Percentiles rank a stretch among this genome's conserved stretches.
These are phyloP conservation scores for Ophiostoma perfectum DNA, from an alignment of 2,329 filamentous ascomycete genomes.

Conservation along the genomic window DNA sequence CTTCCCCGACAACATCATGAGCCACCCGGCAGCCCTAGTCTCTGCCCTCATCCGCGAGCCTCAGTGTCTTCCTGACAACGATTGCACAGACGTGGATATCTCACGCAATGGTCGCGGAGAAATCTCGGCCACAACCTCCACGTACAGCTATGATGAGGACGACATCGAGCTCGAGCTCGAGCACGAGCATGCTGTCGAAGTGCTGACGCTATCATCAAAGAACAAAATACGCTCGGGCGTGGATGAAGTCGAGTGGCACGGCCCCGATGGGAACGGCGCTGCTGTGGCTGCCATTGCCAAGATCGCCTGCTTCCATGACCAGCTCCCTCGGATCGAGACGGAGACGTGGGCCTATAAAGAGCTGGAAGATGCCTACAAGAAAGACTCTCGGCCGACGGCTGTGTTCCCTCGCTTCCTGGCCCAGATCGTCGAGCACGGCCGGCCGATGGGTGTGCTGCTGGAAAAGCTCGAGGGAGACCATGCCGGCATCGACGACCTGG, in stretches of 20 bases:
- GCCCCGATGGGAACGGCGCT: neutral
- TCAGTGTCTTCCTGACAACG: neutral
- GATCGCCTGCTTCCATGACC: constrained; percentile 5
- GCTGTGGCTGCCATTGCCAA: neutral
- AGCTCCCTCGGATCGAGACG: neutral
- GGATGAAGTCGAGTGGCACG: neutral
- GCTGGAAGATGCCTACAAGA: neutral
- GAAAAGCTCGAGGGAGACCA: neutral
- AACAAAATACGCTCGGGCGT: neutral
- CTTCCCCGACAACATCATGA: neutral
- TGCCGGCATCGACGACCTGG: neutral
- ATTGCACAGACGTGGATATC: neutral
- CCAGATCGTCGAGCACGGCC: neutral
- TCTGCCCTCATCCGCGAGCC: neutral
- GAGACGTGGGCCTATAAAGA: constrained; percentile 5
- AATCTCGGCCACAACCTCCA: neutral
- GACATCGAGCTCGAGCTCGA: neutral
- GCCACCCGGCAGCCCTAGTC: neutral
- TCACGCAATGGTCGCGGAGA: neutral
- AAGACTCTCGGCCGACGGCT: neutral
- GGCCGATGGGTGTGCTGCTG: constrained; percentile 1
- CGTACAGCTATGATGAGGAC: neutral
- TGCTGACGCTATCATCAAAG: neutral
- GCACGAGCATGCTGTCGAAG: neutral
- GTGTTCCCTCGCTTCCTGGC: neutral